These are phyloP conservation scores for Nicotiana benthamiana DNA, from an alignment of 257 asterid genomes.

Conservation along the genomic window DNA sequence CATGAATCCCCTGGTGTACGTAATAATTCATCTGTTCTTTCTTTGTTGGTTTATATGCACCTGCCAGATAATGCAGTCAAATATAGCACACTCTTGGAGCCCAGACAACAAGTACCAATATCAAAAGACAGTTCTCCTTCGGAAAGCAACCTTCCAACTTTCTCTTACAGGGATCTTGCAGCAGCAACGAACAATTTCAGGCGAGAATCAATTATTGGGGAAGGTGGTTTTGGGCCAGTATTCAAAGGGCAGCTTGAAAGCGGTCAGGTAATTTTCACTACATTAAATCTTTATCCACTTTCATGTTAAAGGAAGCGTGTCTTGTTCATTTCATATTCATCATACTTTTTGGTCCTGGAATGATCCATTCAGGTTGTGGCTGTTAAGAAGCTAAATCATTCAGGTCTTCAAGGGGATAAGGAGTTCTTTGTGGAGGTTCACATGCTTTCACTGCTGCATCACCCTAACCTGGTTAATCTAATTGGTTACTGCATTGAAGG, in stretches of 20 bases:
- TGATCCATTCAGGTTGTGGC: constrained; percentile 33
- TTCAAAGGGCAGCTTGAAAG: constrained; percentile 25
- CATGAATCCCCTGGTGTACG: not conserved
- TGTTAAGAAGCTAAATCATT: constrained; percentile 32
- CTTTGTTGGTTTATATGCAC: not conserved
- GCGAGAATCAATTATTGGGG: constrained; percentile 26
- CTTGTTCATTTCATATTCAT: not conserved
- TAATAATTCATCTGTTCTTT: not conserved
- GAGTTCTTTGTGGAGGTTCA: constrained; percentile 48
- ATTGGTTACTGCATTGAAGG: constrained; percentile 46
- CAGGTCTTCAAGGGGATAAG: constrained; percentile 45
- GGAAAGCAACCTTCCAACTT: constrained; percentile 7
- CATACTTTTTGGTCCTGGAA: not conserved
- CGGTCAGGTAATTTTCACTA: constrained; percentile 27
- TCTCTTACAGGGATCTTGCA: constrained; percentile 33
- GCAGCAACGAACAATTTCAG: constrained; percentile 34
- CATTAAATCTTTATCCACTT: not conserved
- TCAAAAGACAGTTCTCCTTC: constrained; percentile 7
- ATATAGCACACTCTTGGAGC: not conserved
- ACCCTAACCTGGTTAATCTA: constrained; percentile 42
- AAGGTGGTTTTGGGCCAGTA: constrained; percentile 53
- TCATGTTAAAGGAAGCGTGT: not conserved
- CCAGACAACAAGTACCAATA: not conserved
- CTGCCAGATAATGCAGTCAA: constrained; percentile 5
- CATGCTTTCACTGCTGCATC: constrained; percentile 37